These are phyloP conservation scores for Xylariaceae sp. DNA, from an alignment of 2,329 filamentous ascomycete genomes.

Conservation along the genomic window DNA sequence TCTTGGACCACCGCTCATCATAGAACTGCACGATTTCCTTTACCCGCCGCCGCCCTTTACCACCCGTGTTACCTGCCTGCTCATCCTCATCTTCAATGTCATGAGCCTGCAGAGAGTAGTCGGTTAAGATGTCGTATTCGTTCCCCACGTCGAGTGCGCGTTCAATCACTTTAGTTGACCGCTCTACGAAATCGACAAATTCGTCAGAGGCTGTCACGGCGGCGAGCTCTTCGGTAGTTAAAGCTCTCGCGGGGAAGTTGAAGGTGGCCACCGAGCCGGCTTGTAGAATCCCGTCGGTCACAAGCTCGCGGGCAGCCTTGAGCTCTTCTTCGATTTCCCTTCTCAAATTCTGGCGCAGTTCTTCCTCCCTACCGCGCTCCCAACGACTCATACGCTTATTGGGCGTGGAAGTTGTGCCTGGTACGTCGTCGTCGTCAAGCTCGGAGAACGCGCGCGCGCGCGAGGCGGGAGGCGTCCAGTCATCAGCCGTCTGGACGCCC, in stretches of 20 bases:
- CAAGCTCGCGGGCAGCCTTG: conserved; percentile 69
- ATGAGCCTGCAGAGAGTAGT: conserved; percentile 84
- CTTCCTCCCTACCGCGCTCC: conserved; percentile 84
- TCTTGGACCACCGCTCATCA: conserved; percentile 95
- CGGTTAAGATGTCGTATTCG: conserved; percentile 93
- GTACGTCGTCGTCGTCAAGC: conserved; percentile 66
- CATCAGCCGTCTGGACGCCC: conserved; percentile 87
- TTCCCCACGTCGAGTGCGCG: conserved; percentile 79
- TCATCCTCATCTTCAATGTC: conserved; percentile 84
- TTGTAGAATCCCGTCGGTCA: conserved; percentile 57
- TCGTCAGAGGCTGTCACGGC: conserved; percentile 92
- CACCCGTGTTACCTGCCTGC: conserved; percentile 70
- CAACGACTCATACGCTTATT: conserved; percentile 79
- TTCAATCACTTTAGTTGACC: conserved; percentile 96
- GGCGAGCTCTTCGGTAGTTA: conserved; percentile 84
- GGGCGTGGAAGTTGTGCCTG: conserved; percentile 61
- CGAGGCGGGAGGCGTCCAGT: conserved; percentile 65
- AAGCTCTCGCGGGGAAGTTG: conserved; percentile 78
- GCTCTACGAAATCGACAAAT: conserved; percentile 93
- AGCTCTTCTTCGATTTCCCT: conserved; percentile 94
- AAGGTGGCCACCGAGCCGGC: conserved; percentile 49
- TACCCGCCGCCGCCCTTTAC: conserved; percentile 74
- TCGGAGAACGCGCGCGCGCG: conserved; percentile 61
- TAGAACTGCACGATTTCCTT: conserved; percentile 93
- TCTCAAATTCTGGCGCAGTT: conserved; percentile 82